A percentile compares a stretch with the other conserved stretches of the same genome.
phyloP scores from a whole-genome alignment of 208 protist species.

The Novymonas esmeraldas region DNA sequence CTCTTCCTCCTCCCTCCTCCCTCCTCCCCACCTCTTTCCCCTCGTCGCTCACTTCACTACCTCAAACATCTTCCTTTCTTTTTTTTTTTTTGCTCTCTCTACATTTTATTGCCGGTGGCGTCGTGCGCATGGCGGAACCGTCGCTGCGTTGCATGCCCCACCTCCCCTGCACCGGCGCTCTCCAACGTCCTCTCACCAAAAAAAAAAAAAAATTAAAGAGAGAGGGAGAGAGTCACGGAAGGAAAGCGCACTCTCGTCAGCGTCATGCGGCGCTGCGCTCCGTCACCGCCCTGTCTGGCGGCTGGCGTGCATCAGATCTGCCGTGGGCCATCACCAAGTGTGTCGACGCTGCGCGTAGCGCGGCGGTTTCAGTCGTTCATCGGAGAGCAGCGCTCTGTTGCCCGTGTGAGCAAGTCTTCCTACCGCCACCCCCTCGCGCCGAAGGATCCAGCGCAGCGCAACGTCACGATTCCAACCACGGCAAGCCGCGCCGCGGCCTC shows the following conservation, averaged over 20 bases:
- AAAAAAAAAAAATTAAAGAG: no score
- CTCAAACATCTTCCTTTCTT: no score
- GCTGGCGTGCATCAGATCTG: background rate
- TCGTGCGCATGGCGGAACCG: no score
- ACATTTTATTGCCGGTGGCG: no score
- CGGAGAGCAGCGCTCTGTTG: constrained; percentile 51
- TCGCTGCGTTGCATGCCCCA: no score
- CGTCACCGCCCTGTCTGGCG: background rate
- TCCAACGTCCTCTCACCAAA: no score
- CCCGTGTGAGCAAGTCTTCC: constrained; percentile 48
- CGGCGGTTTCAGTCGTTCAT: constrained; percentile 52
- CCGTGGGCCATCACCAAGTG: background rate
- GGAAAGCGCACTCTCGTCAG: no score
- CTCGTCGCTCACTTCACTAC: no score
- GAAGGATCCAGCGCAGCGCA: constrained; percentile 72
- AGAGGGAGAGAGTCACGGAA: no score
- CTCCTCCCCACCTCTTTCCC: no score
- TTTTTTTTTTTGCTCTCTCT: no score
- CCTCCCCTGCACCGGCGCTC: no score
- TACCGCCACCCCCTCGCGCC: constrained; percentile 77
- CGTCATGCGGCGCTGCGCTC: constrained; percentile 1
- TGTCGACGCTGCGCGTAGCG: background rate
- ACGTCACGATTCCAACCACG: constrained; percentile 65
- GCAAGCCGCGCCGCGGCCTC: constrained; percentile 19
- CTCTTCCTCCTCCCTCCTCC: background rate